Evolutionary conservation across 768 basidiomycete species (phyloP), one percentile per base, ranked within the genome.

Genomic region (Antrodiella citrinella): DNA sequence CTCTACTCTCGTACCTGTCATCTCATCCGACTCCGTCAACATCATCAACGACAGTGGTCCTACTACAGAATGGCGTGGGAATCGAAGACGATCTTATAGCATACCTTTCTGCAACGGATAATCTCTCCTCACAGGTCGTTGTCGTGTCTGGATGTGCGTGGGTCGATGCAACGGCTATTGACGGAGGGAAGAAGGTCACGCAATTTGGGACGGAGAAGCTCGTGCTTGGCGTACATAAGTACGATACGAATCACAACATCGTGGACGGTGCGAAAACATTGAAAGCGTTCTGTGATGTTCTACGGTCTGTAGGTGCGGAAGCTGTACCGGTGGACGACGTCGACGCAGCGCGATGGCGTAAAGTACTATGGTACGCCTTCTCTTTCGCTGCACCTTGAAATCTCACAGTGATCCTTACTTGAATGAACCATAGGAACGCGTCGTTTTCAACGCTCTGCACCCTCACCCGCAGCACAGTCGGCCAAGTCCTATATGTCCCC

Each of bases 1-100:
- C 65, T 1, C 47, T 68, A 1, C 50, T 66, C 15, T 13, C 51
- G 10, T 35, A 30, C 3, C 48, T 60, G 18, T 5, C 45, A 11
- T 19, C 42, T 2, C 45, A 45, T 3, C 25, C 51, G 1, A 21
- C 47, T 7, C 30, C 30, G 7, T 7, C 30, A 35, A 35, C 30
- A 15, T 35, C 30, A 35, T 15, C 30, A 15, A 51, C 61, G 4
- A 49, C 57, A 4, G 45, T 67, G 44, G 63, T 67, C 2, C 54
- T 67, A 15, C 59, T 68, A 25, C 67, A 68, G 50, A 68, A 68
- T 48, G 67, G 67, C 11, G 61, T 68, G 40, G 63, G 63, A n/a
- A 62, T 68, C 30, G 60, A 67, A 44, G 58, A 55, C 22, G 63
- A 62, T 24, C 50, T 62, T 21, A 53, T 57, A 18, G 51, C 46